phyloP scores from a whole-genome alignment of 345 rosid species.

The Carallia brachiata region DNA sequence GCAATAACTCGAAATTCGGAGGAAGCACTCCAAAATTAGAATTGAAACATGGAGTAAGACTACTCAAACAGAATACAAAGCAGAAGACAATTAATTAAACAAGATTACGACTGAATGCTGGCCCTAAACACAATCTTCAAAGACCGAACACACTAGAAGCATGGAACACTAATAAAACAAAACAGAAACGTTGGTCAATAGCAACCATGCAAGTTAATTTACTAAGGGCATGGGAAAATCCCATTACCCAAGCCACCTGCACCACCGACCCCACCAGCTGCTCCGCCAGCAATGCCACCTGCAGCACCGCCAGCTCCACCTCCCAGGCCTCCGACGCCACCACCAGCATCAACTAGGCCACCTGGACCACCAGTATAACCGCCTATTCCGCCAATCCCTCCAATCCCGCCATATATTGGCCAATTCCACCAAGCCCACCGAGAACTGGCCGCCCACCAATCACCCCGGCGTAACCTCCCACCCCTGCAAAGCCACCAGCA shows the following conservation, averaged over 20 bases:
- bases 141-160: neutral
- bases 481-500: constrained; percentile 69
- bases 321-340: constrained; percentile 26
- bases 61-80: no score
- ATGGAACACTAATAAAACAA: neutral
- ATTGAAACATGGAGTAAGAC: no score
- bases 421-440: constrained; percentile 54
- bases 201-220: neutral
- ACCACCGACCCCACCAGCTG: constrained; percentile 23
- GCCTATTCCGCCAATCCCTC: constrained; percentile 53
- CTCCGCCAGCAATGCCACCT: neutral
- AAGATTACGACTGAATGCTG: neutral
- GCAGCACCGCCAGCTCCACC: neutral
- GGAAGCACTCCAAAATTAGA: no score
- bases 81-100: neutral
- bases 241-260: constrained; percentile 28
- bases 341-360: constrained; percentile 31
- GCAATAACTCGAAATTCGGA: no score
- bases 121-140: no score
- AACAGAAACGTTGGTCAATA: no score
- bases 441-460: constrained; percentile 49
- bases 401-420: neutral
- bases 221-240: constrained; percentile 22
- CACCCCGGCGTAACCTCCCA: constrained; percentile 67
- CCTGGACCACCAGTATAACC: constrained; percentile 42